Evolutionary conservation across 176 grass and related monocot species (phyloP).

Genomic region (Panicum miliaceum): DNA sequence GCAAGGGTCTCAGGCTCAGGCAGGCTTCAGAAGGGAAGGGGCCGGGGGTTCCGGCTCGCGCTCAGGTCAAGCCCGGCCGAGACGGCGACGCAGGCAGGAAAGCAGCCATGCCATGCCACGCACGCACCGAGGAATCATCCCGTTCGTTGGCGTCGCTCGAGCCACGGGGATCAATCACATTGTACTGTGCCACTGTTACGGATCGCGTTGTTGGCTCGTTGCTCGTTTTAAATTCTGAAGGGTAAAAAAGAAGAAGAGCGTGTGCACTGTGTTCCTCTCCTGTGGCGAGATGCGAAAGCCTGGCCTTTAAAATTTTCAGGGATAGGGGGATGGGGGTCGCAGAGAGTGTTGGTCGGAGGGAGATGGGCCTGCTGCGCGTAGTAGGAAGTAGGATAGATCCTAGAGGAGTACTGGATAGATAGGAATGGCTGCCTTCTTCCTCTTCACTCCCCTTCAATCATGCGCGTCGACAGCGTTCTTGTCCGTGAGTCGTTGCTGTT

Average conservation of each 20-base stretch:
- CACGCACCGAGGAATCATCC: background rate
- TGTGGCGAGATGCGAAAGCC: background rate
- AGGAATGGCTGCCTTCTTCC: conserved; percentile 30
- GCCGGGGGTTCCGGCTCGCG: background rate
- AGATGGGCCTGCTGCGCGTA: conserved; percentile 21
- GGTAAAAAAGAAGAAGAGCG: too few relatives aligned
- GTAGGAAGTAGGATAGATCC: background rate
- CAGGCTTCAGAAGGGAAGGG: background rate
- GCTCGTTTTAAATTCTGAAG: too few relatives aligned
- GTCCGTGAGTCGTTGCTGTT: conserved; percentile 37
- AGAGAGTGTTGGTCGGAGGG: conserved; percentile 41
- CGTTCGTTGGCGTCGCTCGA: background rate
- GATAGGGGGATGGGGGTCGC: conserved; percentile 34
- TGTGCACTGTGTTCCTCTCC: background rate
- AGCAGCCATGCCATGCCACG: background rate
- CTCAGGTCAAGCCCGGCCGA: background rate
- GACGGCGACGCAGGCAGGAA: background rate
- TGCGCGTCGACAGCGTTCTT: conserved; percentile 21
- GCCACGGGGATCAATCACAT: background rate
- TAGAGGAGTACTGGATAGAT: background rate
- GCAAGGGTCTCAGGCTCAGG: background rate
- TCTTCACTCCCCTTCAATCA: background rate
- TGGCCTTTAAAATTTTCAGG: background rate
- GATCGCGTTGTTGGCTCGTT: background rate
- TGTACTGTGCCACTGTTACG: background rate